phyloP scores from a whole-genome alignment of 257 asterid genomes.

The Anisodus tanguticus region DNA sequence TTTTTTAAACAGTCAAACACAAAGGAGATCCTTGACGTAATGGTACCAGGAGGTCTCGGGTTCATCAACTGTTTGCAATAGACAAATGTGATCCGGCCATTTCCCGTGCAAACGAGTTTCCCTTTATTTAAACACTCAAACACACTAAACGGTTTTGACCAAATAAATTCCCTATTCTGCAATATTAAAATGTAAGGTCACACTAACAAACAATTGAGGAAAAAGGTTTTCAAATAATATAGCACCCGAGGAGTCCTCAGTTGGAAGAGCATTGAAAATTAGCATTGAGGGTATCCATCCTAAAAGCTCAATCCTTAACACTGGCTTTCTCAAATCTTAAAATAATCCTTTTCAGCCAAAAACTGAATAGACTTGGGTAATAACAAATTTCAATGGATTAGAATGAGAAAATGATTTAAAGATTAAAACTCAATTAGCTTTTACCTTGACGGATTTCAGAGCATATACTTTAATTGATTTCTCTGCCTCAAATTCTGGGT shows the following conservation, averaged over 20 bases:
- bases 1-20: too few species aligned
- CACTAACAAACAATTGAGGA: neutral
- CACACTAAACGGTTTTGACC: neutral
- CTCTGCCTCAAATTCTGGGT: neutral
- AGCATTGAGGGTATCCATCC: neutral
- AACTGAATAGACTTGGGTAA: neutral
- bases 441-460: neutral
- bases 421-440: neutral
- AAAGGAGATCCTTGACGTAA: too few species aligned
- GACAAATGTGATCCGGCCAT: neutral
- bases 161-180: neutral
- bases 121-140: neutral
- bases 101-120: neutral
- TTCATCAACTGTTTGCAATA: neutral
- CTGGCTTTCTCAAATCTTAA: neutral
- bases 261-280: neutral
- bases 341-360: neutral
- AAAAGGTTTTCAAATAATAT: too few species aligned
- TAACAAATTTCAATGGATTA: neutral
- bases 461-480: neutral
- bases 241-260: neutral
- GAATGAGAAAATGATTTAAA: neutral
- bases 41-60: neutral
- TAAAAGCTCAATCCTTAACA: neutral
- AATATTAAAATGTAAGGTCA: neutral